A percentile compares a stretch with the other conserved stretches of the same genome.
Conservation (phyloP, 225 moss, liverwort and hornwort genomes). For the Marchantia polymorpha region DNA sequence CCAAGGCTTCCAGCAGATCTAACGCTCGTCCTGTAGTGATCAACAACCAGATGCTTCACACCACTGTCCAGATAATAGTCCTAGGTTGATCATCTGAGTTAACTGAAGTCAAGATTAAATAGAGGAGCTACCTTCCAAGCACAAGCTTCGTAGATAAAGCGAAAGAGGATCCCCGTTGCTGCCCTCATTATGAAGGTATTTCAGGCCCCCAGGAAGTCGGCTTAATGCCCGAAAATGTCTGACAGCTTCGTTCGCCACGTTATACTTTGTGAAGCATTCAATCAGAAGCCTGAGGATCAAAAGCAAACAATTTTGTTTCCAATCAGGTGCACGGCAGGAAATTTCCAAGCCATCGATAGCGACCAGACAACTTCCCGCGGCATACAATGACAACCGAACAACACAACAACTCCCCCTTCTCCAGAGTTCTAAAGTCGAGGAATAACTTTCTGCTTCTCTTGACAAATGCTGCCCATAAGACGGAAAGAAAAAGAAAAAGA, state of each 20-base stretch:
- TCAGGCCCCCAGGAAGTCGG: slow-evolving; percentile 57
- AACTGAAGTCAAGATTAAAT: too few species aligned
- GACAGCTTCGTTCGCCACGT: slow-evolving; percentile 75
- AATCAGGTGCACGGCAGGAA: neutral
- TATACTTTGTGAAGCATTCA: slow-evolving; percentile 90
- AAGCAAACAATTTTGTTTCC: neutral
- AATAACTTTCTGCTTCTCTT: too few species aligned
- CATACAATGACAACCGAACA: neutral
- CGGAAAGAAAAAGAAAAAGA: neutral
- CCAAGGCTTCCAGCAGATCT: slow-evolving; percentile 75
- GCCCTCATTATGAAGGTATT: slow-evolving; percentile 61
- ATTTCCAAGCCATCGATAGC: neutral
- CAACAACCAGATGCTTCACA: slow-evolving; percentile 7
- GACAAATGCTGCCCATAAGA: neutral
- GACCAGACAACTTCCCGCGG: neutral
- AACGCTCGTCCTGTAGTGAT: slow-evolving; percentile 62
- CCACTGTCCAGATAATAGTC: neutral
- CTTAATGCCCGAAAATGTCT: slow-evolving; percentile 86
- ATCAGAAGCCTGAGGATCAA: slow-evolving; percentile 72
- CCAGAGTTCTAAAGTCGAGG: neutral
- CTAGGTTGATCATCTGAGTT: neutral
- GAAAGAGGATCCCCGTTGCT: slow-evolving; percentile 76
- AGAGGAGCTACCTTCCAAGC: slow-evolving; percentile 65
- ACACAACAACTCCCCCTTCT: neutral
- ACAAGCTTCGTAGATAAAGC: slow-evolving; percentile 76